Evolutionary conservation across 192 early-diverging fungal species (phyloP), one percentile per base, ranked within the genome.

Genomic region (Podila epicladia): DNA sequence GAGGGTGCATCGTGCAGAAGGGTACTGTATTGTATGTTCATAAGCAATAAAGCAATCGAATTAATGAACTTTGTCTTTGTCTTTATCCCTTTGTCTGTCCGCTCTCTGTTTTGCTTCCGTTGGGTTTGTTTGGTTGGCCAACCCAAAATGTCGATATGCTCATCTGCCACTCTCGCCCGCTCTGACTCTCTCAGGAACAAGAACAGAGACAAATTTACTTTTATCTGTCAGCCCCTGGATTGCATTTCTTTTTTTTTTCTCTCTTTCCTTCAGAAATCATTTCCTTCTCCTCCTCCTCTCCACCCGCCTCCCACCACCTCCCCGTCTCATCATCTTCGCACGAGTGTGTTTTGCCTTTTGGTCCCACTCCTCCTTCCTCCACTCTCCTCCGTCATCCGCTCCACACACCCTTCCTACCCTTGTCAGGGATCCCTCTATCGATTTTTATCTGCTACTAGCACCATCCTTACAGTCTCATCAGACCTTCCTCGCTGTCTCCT

Each of bases 401-500:
- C 59, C 26, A 19, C 59, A 61, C 59, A 3, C 59, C 77, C 66
- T 72, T 80, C 70, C 77, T 41, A 41, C 77, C 71, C 77, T 80
- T 80, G 61, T 69, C 77, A 80, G 77, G 77, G 77, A 58, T 33
- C 29, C 26, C 49, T 32, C 35, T 45, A 8, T 62, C 67, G 20
- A 55, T 55, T 22, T 26, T 24, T 26, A 26, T 9, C 24, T 22
- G 53, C 53, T 26, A 55, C 53, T 45, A 45, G 60, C 32, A 26
- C 58, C 28, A 12, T 19, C 31, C 58, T 45, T 24, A 33, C 37
- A 15, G 35, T 49, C 62, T 51, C 31, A 32, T 59, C 35, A 24
- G 45, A 37, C 33, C 9, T 45, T 2, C n/a, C 67, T 62, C 31
- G 29, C 19, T 33, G 24, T 20, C 64, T 9, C 4, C 48, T 22